These are phyloP conservation scores for Dovyalis caffra DNA, from an alignment of 345 rosid genomes.

Conservation along the genomic window DNA sequence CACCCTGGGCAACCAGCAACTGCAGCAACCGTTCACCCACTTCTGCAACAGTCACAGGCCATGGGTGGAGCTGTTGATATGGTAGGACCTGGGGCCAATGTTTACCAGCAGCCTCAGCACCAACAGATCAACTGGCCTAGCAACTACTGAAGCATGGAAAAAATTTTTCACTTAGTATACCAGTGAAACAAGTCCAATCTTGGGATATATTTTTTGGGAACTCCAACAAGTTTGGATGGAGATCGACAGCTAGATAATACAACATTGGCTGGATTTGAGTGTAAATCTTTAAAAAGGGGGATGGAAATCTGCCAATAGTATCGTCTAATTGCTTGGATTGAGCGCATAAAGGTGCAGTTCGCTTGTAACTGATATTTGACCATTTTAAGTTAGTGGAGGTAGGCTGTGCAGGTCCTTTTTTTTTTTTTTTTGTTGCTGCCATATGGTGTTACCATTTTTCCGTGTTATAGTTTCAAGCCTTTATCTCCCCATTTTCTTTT, in stretches of 20 bases:
- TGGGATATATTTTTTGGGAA: constrained; percentile 40
- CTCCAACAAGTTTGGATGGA: constrained; percentile 41
- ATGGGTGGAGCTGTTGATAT: constrained; percentile 69
- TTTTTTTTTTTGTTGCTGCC: constrained; percentile 32
- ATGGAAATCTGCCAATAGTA: constrained; percentile 28
- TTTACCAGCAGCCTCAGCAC: constrained; percentile 93
- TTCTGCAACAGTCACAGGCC: constrained; percentile 73
- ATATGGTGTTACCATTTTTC: constrained; percentile 35
- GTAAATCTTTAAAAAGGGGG: constrained; percentile 29
- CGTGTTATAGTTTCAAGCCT: constrained; percentile 22
- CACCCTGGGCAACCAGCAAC: constrained; percentile 76
- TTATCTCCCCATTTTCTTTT: constrained; percentile 1
- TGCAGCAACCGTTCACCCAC: constrained; percentile 65
- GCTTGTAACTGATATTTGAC: constrained; percentile 47
- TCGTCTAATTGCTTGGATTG: constrained; percentile 42
- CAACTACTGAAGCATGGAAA: constrained; percentile 59
- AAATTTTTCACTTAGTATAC: constrained; percentile 35
- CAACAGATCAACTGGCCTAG: constrained; percentile 87
- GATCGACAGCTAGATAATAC: constrained; percentile 29
- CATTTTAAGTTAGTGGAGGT: constrained; percentile 43
- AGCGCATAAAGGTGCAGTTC: constrained; percentile 32
- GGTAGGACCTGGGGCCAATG: constrained; percentile 64
- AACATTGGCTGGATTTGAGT: constrained; percentile 31
- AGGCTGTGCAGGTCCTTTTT: constrained; percentile 39
- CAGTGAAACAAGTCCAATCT: constrained; percentile 35